A percentile compares a stretch with the other conserved stretches of the same genome.
These are phyloP conservation scores for Aspergillus spinulosporus DNA, from an alignment of 2,329 filamentous ascomycete genomes.

Conservation along the genomic window DNA sequence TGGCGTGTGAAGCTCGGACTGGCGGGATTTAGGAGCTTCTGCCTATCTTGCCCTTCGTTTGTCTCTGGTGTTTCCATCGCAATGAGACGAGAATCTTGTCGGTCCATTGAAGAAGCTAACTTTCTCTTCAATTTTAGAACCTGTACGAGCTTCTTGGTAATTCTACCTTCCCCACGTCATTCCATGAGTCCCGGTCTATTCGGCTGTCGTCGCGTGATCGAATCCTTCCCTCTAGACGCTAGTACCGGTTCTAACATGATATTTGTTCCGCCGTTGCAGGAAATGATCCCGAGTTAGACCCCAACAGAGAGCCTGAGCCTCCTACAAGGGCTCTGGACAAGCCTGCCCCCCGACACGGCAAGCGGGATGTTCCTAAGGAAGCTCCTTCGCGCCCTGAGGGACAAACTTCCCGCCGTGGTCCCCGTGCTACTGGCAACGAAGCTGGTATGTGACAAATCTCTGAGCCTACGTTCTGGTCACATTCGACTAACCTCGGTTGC, in stretches of 20 bases:
- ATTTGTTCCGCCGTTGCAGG: constrained; percentile 48
- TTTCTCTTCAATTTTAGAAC: constrained; percentile 63
- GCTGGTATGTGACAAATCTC: constrained; percentile 67
- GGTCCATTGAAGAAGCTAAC: constrained; percentile 36
- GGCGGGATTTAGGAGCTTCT: constrained; percentile 8
- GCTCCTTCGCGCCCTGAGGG: constrained; percentile 53
- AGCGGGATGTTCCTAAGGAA: constrained; percentile 82
- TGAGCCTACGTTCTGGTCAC: constrained; percentile 1
- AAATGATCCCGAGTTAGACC: constrained; percentile 69
- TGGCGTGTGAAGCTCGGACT: constrained; percentile 7
- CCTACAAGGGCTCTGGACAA: constrained; percentile 90
- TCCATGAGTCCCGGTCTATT: constrained; percentile 2
- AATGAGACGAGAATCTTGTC: neutral
- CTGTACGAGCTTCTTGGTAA: constrained; percentile 98
- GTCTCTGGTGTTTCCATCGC: neutral
- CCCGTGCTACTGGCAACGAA: constrained; percentile 71
- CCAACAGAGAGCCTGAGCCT: constrained; percentile 72
- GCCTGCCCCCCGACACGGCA: constrained; percentile 71
- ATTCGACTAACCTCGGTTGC: constrained; percentile 19
- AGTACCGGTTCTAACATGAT: constrained; percentile 31
- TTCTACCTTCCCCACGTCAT: constrained; percentile 25
- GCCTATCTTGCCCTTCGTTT: neutral
- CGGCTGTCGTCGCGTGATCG: constrained; percentile 1
- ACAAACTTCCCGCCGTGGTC: constrained; percentile 48
- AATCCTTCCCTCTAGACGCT: neutral